A percentile compares a stretch with the other conserved stretches of the same genome.
Evolutionary conservation across 257 asterid species (phyloP).

Genomic region (Galeopsis tetrahit): DNA sequence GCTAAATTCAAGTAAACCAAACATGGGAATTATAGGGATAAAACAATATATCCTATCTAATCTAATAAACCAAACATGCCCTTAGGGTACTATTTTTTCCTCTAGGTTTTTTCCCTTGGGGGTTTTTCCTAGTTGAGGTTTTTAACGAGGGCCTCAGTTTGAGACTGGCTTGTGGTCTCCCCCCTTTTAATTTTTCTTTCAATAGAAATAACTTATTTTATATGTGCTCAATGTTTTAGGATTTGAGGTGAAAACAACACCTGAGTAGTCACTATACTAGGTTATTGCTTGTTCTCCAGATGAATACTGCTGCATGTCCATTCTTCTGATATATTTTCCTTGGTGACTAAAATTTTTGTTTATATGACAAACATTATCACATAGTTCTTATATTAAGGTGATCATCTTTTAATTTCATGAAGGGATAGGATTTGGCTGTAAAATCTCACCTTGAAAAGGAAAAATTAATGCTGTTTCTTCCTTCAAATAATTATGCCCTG

Average conservation of each 20-base stretch:
- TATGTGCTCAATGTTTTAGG: slow-evolving; percentile 4
- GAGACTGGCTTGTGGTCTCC: too few species aligned
- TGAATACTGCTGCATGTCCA: not conserved
- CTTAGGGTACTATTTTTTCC: too few species aligned
- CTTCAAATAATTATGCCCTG: not conserved
- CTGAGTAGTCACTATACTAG: not conserved
- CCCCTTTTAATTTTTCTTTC: too few species aligned
- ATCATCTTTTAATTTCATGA: not conserved
- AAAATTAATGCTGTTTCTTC: slow-evolving; percentile 10
- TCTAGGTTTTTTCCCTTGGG: too few species aligned
- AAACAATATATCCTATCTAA: too few species aligned
- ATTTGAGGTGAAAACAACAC: slow-evolving; percentile 13
- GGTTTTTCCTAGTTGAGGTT: too few species aligned
- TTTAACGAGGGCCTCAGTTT: too few species aligned
- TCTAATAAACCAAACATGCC: too few species aligned
- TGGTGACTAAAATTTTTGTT: not conserved
- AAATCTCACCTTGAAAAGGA: slow-evolving; percentile 4
- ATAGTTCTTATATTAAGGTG: not conserved
- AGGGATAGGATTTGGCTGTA: not conserved
- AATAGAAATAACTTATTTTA: too few species aligned
- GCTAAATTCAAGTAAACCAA: too few species aligned
- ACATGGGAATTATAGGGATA: too few species aligned
- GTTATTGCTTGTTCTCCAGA: too few species aligned
- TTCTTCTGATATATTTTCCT: not conserved
- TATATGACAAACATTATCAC: not conserved